Conservation (phyloP, 108 stramenopile genomes). For the Thalassiosira profunda region DNA sequence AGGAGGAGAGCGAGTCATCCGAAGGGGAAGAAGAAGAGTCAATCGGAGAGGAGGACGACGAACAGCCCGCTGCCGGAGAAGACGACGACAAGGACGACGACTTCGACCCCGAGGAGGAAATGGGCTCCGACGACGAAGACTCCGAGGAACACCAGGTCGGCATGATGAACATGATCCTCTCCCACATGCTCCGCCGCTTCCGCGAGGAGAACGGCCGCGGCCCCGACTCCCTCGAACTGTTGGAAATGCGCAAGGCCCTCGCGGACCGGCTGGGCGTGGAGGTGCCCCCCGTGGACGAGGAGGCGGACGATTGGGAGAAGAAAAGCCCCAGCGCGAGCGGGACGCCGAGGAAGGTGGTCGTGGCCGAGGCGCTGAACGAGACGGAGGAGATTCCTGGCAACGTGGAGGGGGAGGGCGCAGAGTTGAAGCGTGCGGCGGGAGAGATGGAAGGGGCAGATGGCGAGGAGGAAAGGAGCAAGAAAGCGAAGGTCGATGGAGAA, state of each 20-base stretch:
- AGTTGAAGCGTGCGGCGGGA: conserved; percentile 14
- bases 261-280: conserved; percentile 80
- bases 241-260: conserved; percentile 76
- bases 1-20: conserved; percentile 23
- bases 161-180: conserved; percentile 89
- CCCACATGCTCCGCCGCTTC: conserved; percentile 76
- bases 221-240: conserved; percentile 77
- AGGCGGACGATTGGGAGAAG: conserved; percentile 52
- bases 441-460: conserved; percentile 12
- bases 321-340: conserved; percentile 26
- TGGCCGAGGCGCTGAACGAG: conserved; percentile 46
- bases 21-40: conserved; percentile 47
- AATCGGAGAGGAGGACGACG: conserved; percentile 57
- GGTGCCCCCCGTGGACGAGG: conserved; percentile 58
- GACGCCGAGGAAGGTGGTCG: conserved; percentile 39
- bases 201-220: conserved; percentile 87
- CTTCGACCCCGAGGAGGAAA: conserved; percentile 38
- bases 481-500: no score
- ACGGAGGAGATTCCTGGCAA: conserved; percentile 18
- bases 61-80: conserved; percentile 11
- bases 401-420: not conserved
- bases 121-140: conserved; percentile 66
- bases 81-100: conserved; percentile 48
- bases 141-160: conserved; percentile 56
- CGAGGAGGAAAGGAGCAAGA: no score